Evolutionary conservation across 2,329 filamentous ascomycete species (phyloP).

Genomic region (Colletotrichum cordylinicola): DNA sequence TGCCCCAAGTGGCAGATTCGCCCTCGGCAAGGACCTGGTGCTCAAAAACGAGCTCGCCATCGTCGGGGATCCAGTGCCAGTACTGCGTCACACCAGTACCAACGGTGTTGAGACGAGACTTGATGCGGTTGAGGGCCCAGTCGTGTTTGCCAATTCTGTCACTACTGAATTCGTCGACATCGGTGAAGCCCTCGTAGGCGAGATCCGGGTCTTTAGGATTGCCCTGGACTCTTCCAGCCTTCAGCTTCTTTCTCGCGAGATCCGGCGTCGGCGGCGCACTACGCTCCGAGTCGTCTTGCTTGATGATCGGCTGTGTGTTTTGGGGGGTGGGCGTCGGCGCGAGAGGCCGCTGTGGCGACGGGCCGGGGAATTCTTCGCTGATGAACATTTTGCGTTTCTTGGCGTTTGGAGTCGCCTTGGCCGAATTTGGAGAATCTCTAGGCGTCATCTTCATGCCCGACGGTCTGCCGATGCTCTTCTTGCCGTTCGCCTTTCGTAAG

Average conservation of each 20-base stretch:
- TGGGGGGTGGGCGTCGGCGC: not conserved
- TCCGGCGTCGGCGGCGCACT: constrained; percentile 6
- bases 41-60: constrained; percentile 47
- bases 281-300: not conserved
- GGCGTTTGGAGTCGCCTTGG: constrained; percentile 27
- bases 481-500: constrained; percentile 58
- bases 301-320: not conserved
- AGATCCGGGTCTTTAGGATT: constrained; percentile 39
- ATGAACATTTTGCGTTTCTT: constrained; percentile 37
- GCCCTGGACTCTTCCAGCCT: not conserved
- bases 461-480: constrained; percentile 63
- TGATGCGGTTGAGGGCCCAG: constrained; percentile 59
- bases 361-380: not conserved
- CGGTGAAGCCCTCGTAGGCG: constrained; percentile 53
- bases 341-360: not conserved
- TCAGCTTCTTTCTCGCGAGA: constrained; percentile 11
- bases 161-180: constrained; percentile 55
- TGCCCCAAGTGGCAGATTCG: constrained; percentile 50
- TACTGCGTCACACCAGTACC: constrained; percentile 58
- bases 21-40: constrained; percentile 58
- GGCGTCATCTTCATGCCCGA: constrained; percentile 48
- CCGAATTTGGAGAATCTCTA: constrained; percentile 18
- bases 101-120: constrained; percentile 51
- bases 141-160: constrained; percentile 51
- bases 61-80: constrained; percentile 55